These are phyloP conservation scores for Colletotrichum ledebouriae DNA, from an alignment of 2,329 filamentous ascomycete species.

Conservation along the genomic window DNA sequence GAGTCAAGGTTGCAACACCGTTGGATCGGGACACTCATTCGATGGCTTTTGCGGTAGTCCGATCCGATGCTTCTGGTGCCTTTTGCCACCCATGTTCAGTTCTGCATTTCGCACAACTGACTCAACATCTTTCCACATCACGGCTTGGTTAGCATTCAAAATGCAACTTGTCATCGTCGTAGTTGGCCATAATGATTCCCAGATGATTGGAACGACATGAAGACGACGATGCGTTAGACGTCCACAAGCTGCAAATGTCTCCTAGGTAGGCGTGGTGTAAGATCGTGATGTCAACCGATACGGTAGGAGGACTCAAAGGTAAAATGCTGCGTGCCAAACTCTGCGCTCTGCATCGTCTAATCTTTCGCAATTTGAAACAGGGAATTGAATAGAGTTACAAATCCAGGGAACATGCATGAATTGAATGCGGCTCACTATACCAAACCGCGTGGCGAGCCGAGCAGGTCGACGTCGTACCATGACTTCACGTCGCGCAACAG, in stretches of 20 bases:
- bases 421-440: constrained; percentile 2
- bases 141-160: too few relatives aligned
- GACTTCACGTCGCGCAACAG: constrained; percentile 6
- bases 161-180: too few relatives aligned
- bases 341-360: constrained; percentile 21
- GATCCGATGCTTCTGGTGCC: not conserved
- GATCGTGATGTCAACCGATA: not conserved
- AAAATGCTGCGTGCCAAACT: constrained; percentile 1
- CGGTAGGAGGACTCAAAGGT: not conserved
- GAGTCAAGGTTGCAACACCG: constrained; percentile 30
- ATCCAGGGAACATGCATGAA: constrained; percentile 10
- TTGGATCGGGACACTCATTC: constrained; percentile 33
- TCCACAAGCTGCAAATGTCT: too few relatives aligned
- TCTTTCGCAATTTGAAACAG: constrained; percentile 26
- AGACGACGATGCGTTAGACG: too few relatives aligned
- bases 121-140: not conserved
- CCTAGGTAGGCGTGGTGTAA: too few relatives aligned
- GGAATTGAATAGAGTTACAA: constrained; percentile 5
- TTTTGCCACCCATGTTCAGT: too few relatives aligned
- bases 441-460: constrained; percentile 12
- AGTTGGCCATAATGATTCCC: too few relatives aligned
- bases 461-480: not conserved
- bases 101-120: not conserved
- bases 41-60: constrained; percentile 21
- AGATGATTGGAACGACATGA: too few relatives aligned